Conservation (phyloP, 805 yeast genomes). For the Candida tallmaniae region DNA sequence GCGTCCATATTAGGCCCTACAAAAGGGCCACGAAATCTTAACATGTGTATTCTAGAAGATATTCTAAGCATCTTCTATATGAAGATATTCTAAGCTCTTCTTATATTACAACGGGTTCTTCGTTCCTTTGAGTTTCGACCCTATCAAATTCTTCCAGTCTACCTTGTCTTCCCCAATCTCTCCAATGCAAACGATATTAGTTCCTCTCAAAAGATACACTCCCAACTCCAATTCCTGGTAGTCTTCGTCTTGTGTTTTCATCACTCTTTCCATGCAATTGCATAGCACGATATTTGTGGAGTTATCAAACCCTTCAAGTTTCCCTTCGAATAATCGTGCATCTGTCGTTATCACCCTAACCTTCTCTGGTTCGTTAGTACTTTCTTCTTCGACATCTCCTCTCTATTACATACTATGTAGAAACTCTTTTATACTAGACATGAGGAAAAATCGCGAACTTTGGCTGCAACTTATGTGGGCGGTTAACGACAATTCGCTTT, state of each 20-base stretch:
- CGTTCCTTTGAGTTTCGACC: slow-evolving; percentile 31
- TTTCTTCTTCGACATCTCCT: background rate
- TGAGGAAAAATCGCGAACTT: slow-evolving; percentile 6
- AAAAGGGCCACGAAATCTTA: too few species aligned
- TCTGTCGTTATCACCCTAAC: slow-evolving; percentile 41
- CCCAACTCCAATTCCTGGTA: slow-evolving; percentile 44
- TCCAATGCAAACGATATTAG: slow-evolving; percentile 54
- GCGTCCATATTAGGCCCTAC: too few species aligned
- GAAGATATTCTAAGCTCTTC: too few species aligned
- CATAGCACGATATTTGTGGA: slow-evolving; percentile 56
- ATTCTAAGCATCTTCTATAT: too few species aligned
- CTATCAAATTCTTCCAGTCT: slow-evolving; percentile 38
- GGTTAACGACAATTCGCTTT: too few species aligned
- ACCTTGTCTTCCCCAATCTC: slow-evolving; percentile 37
- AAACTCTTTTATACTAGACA: slow-evolving; percentile 31
- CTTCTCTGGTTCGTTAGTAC: slow-evolving; percentile 19
- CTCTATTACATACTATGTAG: slow-evolving; percentile 26
- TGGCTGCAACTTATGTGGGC: slow-evolving; percentile 1
- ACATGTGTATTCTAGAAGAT: too few species aligned
- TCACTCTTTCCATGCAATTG: slow-evolving; percentile 46
- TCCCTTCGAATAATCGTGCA: slow-evolving; percentile 40
- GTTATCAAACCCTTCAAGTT: slow-evolving; percentile 56
- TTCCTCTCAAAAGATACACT: slow-evolving; percentile 53
- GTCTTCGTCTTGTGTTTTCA: slow-evolving; percentile 23
- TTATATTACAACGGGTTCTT: slow-evolving; percentile 37